Conservation (phyloP, 2,329 filamentous ascomycete species). For the Colletotrichum sp. region DNA sequence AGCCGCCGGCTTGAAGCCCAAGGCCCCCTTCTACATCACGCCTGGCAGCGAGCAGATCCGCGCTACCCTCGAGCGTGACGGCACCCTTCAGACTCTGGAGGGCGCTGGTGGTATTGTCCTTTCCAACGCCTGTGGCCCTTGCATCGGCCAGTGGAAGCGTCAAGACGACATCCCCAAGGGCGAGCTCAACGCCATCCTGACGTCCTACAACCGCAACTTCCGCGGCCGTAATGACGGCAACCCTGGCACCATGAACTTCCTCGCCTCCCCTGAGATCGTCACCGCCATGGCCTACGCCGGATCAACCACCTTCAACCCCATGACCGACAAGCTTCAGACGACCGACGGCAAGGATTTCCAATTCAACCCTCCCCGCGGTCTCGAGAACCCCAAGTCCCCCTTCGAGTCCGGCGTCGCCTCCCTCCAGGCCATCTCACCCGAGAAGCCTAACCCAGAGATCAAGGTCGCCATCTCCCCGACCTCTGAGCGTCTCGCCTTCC, state of each 20-base stretch:
- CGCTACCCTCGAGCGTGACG: conserved; percentile 88
- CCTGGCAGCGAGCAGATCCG: conserved; percentile 97
- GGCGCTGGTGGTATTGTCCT: conserved; percentile 87
- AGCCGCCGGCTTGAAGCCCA: conserved; percentile 87
- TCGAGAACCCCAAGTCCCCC: conserved; percentile 63
- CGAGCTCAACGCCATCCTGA: conserved; percentile 90
- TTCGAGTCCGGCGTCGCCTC: conserved; percentile 81
- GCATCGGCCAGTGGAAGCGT: conserved; percentile 94
- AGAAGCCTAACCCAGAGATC: conserved; percentile 58
- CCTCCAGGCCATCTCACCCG: conserved; percentile 77
- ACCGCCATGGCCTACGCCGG: conserved; percentile 96
- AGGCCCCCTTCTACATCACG: conserved; percentile 92
- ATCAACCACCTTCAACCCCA: conserved; percentile 92
- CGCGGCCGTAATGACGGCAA: conserved; percentile 97
- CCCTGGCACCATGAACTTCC: conserved; percentile 96
- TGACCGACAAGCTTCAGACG: conserved; percentile 84
- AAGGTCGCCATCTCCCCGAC: conserved; percentile 81
- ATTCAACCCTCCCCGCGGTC: conserved; percentile 80
- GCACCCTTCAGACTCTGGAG: conserved; percentile 84
- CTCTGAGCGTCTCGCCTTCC: conserved; percentile 88
- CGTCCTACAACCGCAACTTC: conserved; percentile 99
- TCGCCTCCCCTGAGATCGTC: conserved; percentile 94
- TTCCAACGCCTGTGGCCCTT: conserved; percentile 93
- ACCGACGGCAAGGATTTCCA: conserved; percentile 83
- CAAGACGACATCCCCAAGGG: conserved; percentile 86